Evolutionary conservation across 495 filamentous ascomycete species (phyloP).

Genomic region (Glutinoglossum americanum): DNA sequence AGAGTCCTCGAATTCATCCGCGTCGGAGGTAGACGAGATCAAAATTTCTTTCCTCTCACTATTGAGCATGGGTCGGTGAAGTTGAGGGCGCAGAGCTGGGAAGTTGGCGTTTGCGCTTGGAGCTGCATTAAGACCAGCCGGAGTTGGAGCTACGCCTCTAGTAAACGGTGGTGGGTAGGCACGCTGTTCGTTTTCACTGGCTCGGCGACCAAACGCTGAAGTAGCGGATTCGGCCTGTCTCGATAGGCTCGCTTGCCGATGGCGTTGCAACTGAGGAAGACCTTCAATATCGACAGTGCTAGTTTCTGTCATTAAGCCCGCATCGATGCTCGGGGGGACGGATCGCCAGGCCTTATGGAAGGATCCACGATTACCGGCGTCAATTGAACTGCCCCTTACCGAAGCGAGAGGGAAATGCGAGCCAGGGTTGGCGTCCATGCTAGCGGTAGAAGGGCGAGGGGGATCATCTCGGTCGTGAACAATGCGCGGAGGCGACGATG

Average conservation of each 20-base stretch:
- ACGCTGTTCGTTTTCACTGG: background rate
- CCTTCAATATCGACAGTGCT: background rate
- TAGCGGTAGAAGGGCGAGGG: background rate
- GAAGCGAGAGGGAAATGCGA: background rate
- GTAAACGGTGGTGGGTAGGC: background rate
- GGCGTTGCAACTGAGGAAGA: background rate
- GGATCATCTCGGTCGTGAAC: background rate
- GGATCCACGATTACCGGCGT: background rate
- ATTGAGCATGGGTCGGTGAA: background rate
- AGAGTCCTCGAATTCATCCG: background rate
- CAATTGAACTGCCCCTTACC: background rate
- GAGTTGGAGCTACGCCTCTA: background rate
- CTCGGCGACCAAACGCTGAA: background rate
- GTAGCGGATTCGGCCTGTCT: background rate
- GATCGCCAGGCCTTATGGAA: constrained; percentile 1
- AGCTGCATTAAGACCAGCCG: background rate
- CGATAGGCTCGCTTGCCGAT: background rate
- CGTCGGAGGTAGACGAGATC: background rate
- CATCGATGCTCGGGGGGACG: background rate
- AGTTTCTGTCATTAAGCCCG: background rate
- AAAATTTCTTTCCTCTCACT: background rate
- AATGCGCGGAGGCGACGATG: background rate
- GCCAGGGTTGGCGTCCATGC: background rate
- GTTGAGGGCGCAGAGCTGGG: background rate
- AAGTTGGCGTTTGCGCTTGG: background rate